Percentiles rank a stretch among this genome's conserved stretches.
Evolutionary conservation across 2,329 filamentous ascomycete genomes (phyloP).

Genomic region (Fusarium fracticaudum): DNA sequence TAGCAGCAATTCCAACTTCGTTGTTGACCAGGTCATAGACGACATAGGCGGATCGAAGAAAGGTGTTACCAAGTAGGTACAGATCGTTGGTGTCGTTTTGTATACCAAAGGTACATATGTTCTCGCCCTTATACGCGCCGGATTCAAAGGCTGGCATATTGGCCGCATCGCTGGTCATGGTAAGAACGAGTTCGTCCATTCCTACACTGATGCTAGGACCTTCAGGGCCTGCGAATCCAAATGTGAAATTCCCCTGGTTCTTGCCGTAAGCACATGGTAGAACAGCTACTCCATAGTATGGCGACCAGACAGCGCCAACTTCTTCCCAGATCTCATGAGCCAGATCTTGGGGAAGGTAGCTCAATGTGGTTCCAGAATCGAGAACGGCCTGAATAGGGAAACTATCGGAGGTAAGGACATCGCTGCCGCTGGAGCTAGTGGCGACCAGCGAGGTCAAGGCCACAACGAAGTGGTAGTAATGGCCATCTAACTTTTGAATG

Average conservation of each 20-base stretch:
- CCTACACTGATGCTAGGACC: slow-evolving; percentile 62
- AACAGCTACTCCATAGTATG: slow-evolving; percentile 51
- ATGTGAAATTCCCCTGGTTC: slow-evolving; percentile 60
- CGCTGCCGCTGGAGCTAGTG: slow-evolving; percentile 59
- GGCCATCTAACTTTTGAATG: slow-evolving; percentile 55
- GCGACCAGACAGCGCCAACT: slow-evolving; percentile 60
- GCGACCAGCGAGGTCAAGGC: slow-evolving; percentile 59
- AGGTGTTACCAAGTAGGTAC: slow-evolving; percentile 66
- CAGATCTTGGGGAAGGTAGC: slow-evolving; percentile 72
- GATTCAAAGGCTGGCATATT: slow-evolving; percentile 49
- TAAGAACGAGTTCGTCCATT: slow-evolving; percentile 67
- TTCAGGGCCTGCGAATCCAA: slow-evolving; percentile 60
- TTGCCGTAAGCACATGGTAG: slow-evolving; percentile 61
- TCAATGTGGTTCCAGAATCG: slow-evolving; percentile 79
- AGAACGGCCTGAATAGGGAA: slow-evolving; percentile 70
- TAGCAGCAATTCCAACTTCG: slow-evolving; percentile 63
- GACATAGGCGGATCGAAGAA: slow-evolving; percentile 68
- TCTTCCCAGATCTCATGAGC: slow-evolving; percentile 63
- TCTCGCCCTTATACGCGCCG: slow-evolving; percentile 56
- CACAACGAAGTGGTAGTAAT: slow-evolving; percentile 59
- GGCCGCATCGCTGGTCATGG: slow-evolving; percentile 48
- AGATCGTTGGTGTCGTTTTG: slow-evolving; percentile 56
- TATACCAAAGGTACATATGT: slow-evolving; percentile 66
- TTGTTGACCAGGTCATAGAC: slow-evolving; percentile 69
- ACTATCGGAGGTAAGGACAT: slow-evolving; percentile 53